Evolutionary conservation across 352 stramenopile species (phyloP).

Genomic region (Blastocystis sp.): DNA sequence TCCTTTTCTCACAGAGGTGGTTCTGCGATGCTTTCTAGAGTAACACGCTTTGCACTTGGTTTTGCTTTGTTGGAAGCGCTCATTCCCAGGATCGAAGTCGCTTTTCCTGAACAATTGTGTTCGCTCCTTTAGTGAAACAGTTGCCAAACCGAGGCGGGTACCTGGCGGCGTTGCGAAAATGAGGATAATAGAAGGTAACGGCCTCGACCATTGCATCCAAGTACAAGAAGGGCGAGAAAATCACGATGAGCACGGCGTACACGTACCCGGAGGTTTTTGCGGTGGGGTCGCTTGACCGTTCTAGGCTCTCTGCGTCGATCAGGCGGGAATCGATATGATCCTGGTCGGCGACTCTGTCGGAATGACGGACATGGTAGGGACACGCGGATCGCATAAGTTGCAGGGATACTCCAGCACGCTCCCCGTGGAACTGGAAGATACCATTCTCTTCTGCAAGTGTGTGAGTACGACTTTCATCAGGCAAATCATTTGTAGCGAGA

Average conservation of each 20-base stretch:
- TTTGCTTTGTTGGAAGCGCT: neutral
- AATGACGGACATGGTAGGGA: conserved; percentile 89
- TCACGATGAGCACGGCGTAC: conserved; percentile 98
- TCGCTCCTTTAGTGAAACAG: conserved; percentile 30
- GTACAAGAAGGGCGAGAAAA: conserved; percentile 89
- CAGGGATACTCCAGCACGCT: conserved; percentile 75
- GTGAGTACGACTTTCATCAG: conserved; percentile 80
- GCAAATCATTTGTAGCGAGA: conserved; percentile 6
- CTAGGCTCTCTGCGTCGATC: conserved; percentile 88
- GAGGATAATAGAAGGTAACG: conserved; percentile 71
- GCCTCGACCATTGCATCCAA: conserved; percentile 77
- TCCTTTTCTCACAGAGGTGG: neutral
- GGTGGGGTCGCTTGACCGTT: conserved; percentile 1
- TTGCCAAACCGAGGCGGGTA: conserved; percentile 42
- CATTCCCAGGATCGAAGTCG: neutral
- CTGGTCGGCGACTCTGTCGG: conserved; percentile 91
- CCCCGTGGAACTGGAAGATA: conserved; percentile 92
- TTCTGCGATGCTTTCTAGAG: neutral
- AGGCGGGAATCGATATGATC: conserved; percentile 92
- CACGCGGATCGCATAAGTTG: neutral
- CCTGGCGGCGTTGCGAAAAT: neutral
- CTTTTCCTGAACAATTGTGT: neutral
- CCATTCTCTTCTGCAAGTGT: conserved; percentile 93
- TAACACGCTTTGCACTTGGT: neutral
- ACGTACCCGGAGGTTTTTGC: conserved; percentile 81